phyloP scores from a whole-genome alignment of 257 asterid species.

The Linderniella brevidens region DNA sequence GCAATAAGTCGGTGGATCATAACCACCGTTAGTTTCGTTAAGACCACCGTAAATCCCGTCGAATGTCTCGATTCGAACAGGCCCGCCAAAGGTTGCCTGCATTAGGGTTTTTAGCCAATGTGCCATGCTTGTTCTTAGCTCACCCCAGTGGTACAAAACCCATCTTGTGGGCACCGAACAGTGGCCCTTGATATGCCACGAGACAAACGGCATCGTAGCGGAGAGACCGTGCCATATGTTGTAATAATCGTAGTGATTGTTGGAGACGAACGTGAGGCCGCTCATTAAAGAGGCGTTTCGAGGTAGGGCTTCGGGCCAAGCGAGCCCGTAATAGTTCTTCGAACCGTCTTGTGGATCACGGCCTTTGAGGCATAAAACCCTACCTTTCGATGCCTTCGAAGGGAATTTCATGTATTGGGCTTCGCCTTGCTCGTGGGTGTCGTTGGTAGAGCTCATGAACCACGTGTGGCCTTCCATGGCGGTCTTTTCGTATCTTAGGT shows the following conservation, averaged over 20 bases:
- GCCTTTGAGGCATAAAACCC: constrained; percentile 48
- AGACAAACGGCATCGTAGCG: constrained; percentile 45
- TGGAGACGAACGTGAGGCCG: constrained; percentile 44
- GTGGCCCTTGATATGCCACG: constrained; percentile 34
- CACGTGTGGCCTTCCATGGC: constrained; percentile 61
- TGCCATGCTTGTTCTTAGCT: constrained; percentile 36
- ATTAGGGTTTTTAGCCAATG: constrained; percentile 38
- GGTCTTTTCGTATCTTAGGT: constrained; percentile 28
- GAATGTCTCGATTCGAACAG: constrained; percentile 21
- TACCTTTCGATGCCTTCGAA: constrained; percentile 23
- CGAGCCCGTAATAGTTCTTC: constrained; percentile 54
- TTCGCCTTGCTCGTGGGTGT: constrained; percentile 38
- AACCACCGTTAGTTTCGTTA: not conserved
- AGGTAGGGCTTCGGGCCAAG: constrained; percentile 49
- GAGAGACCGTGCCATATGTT: constrained; percentile 75
- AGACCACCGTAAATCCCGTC: constrained; percentile 1
- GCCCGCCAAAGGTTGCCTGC: constrained; percentile 32
- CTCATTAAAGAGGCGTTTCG: constrained; percentile 23
- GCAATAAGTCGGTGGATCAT: constrained; percentile 19
- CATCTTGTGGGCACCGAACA: constrained; percentile 34
- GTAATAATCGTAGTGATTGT: constrained; percentile 46
- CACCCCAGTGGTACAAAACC: constrained; percentile 67
- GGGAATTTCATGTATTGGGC: constrained; percentile 54
- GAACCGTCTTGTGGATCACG: constrained; percentile 46
- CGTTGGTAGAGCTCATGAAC: constrained; percentile 73